These are phyloP conservation scores for Mortierella sp. DNA, from an alignment of 371 early-diverging fungal species.

Conservation along the genomic window DNA sequence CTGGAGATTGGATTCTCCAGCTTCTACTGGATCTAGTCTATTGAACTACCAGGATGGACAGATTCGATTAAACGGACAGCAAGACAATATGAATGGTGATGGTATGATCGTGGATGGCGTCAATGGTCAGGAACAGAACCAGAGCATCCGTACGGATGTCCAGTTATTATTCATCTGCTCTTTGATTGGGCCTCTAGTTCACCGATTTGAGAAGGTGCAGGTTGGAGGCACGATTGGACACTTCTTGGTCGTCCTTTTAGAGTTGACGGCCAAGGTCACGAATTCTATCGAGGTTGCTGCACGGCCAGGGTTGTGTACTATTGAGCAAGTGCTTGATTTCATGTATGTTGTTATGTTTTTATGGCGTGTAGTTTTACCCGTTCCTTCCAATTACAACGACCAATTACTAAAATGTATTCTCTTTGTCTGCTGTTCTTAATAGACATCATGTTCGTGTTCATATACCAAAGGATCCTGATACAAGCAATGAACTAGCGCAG, in stretches of 20 bases:
- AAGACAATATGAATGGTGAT: constrained; percentile 15
- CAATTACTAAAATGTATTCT: not conserved
- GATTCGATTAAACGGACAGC: constrained; percentile 22
- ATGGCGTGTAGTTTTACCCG: not conserved
- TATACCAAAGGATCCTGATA: constrained; percentile 47
- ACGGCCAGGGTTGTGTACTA: constrained; percentile 33
- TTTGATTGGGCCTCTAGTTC: constrained; percentile 78
- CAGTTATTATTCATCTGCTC: constrained; percentile 83
- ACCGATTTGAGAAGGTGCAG: constrained; percentile 74
- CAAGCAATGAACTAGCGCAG: constrained; percentile 32
- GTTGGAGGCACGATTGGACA: constrained; percentile 47
- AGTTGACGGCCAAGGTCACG: constrained; percentile 32
- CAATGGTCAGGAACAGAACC: constrained; percentile 9
- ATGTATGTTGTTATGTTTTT: constrained; percentile 28
- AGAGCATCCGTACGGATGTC: constrained; percentile 70
- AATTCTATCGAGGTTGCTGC: constrained; percentile 27
- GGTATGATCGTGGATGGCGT: constrained; percentile 15
- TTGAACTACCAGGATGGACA: constrained; percentile 22
- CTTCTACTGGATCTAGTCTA: constrained; percentile 30
- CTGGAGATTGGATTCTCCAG: constrained; percentile 32
- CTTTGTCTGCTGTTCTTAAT: not conserved
- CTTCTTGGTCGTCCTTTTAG: constrained; percentile 41
- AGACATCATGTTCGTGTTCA: constrained; percentile 45
- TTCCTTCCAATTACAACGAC: no score
- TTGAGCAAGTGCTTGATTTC: constrained; percentile 47